Percentiles rank a stretch among this genome's conserved stretches.
These are phyloP conservation scores for Linnemannia hyalina DNA, from an alignment of 192 early-diverging fungal species.

Conservation along the genomic window DNA sequence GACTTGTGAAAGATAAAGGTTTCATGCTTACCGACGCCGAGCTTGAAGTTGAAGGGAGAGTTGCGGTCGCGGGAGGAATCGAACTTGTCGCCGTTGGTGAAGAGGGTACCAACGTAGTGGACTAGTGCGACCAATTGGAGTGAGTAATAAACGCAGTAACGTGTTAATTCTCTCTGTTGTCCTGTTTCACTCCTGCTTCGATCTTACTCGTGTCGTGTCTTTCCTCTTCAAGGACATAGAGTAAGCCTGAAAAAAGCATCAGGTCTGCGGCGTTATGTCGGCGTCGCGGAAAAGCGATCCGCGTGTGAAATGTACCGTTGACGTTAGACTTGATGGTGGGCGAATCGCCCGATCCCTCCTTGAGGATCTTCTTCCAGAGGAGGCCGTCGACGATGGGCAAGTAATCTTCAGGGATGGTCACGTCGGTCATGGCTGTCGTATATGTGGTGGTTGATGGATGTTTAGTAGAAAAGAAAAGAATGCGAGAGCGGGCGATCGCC, in stretches of 20 bases:
- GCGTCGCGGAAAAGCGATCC: too few species aligned
- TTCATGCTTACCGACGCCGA: conserved; percentile 30
- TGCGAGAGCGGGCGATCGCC: not conserved
- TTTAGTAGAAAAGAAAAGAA: not conserved
- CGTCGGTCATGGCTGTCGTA: conserved; percentile 37
- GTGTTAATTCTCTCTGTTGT: not conserved
- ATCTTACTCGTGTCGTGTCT: not conserved
- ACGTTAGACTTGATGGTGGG: conserved; percentile 35
- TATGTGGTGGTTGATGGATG: not conserved
- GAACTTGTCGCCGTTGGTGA: conserved; percentile 64
- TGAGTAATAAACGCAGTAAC: not conserved
- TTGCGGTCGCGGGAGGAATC: conserved; percentile 57
- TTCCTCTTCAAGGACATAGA: not conserved
- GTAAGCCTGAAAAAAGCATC: too few species aligned
- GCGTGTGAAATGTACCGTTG: conserved; percentile 20
- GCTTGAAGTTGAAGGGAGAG: conserved; percentile 52
- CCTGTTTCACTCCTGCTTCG: not conserved
- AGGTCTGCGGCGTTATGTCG: too few species aligned
- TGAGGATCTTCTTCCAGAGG: conserved; percentile 56
- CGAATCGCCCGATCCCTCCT: conserved; percentile 52
- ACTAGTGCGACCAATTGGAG: conserved; percentile 10
- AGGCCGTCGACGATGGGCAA: conserved; percentile 49
- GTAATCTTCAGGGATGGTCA: conserved; percentile 53
- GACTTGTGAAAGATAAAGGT: not conserved
- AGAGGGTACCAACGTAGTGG: conserved; percentile 78